Evolutionary conservation across 495 filamentous ascomycete genomes (phyloP).

Genomic region (Penicillium taxi): DNA sequence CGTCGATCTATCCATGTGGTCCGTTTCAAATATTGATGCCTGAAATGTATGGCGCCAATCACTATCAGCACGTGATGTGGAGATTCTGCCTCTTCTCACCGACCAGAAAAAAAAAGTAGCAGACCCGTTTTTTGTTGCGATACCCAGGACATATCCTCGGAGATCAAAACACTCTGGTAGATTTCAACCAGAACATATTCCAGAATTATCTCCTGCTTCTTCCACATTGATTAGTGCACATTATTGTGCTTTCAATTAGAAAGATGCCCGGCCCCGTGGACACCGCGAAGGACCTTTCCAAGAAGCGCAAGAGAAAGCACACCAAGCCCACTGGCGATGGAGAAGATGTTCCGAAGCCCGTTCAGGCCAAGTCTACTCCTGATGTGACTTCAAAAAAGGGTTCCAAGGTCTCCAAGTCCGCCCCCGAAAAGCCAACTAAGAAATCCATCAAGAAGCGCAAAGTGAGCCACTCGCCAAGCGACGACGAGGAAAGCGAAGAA

Average conservation of each 20-base stretch:
- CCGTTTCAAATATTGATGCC: too few species aligned
- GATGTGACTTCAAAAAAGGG: slow-evolving; percentile 5
- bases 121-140: slow-evolving; percentile 19
- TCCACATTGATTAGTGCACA: background rate
- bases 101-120: slow-evolving; percentile 26
- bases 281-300: slow-evolving; percentile 49
- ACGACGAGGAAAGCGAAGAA: slow-evolving; percentile 25
- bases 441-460: slow-evolving; percentile 33
- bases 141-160: slow-evolving; percentile 11
- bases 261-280: slow-evolving; percentile 36
- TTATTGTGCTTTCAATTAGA: slow-evolving; percentile 3
- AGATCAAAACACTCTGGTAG: slow-evolving; percentile 16
- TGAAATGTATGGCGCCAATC: slow-evolving; percentile 2
- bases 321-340: slow-evolving; percentile 19
- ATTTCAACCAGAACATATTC: too few species aligned
- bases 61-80: slow-evolving; percentile 27
- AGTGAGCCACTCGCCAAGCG: slow-evolving; percentile 25
- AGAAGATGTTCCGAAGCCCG: slow-evolving; percentile 22
- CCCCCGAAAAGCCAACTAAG: slow-evolving; percentile 15
- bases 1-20: too few species aligned
- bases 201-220: too few species aligned
- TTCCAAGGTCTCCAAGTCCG: slow-evolving; percentile 16
- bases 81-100: slow-evolving; percentile 23
- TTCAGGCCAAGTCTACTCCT: slow-evolving; percentile 18
- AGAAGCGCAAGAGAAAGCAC: slow-evolving; percentile 63